phyloP scores from a whole-genome alignment of 2,329 filamentous ascomycete genomes.

The Thelonectria olida region DNA sequence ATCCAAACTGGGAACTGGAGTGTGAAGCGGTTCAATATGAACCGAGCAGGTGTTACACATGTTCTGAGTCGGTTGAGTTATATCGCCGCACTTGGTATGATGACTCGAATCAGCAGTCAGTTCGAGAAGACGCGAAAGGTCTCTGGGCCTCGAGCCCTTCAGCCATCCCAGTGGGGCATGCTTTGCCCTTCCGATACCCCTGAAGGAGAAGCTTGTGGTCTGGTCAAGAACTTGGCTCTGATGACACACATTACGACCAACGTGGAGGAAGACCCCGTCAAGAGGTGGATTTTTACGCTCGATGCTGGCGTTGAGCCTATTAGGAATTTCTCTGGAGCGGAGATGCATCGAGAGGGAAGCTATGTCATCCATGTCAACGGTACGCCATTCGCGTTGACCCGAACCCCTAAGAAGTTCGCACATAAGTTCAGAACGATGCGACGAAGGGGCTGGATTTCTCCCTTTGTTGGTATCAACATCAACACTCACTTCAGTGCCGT shows the following conservation, averaged over 20 bases:
- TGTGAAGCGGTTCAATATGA: slow-evolving; percentile 98
- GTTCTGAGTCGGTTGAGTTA: slow-evolving; percentile 95
- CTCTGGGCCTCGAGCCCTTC: slow-evolving; percentile 91
- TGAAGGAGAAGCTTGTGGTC: slow-evolving; percentile 96
- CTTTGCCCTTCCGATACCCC: slow-evolving; percentile 96
- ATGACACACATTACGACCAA: slow-evolving; percentile 99
- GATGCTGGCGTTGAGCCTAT: slow-evolving; percentile 85
- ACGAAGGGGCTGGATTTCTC: slow-evolving; percentile 89
- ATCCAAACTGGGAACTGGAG: slow-evolving; percentile 99
- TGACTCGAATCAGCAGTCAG: slow-evolving; percentile 98
- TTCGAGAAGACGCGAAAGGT: slow-evolving; percentile 99
- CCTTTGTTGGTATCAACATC: slow-evolving; percentile 96
- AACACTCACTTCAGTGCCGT: slow-evolving; percentile 92
- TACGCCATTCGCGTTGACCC: slow-evolving; percentile 88
- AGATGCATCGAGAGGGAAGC: slow-evolving; percentile 84
- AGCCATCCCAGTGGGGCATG: slow-evolving; percentile 99
- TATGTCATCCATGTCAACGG: slow-evolving; percentile 97
- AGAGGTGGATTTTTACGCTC: slow-evolving; percentile 84
- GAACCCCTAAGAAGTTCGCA: slow-evolving; percentile 86
- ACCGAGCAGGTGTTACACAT: slow-evolving; percentile 94
- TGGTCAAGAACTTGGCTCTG: slow-evolving; percentile 96
- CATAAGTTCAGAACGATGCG: slow-evolving; percentile 86
- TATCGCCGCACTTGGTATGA: slow-evolving; percentile 97
- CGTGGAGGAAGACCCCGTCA: slow-evolving; percentile 90
- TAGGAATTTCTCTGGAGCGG: slow-evolving; percentile 75